phyloP scores from a whole-genome alignment of 345 rosid species.

The Microthlaspi erraticum region DNA sequence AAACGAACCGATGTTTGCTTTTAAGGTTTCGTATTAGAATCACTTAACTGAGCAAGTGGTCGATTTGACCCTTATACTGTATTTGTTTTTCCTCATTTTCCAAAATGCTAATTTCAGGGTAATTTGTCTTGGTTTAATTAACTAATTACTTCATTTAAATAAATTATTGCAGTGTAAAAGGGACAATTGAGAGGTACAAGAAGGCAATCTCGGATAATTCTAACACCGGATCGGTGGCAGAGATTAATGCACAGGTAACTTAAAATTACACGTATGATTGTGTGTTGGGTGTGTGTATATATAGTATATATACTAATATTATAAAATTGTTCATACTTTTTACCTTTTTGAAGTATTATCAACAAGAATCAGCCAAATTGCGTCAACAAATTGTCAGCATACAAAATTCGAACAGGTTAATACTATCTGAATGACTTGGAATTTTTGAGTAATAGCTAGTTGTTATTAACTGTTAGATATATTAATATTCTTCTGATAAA shows the following conservation, averaged over 20 bases:
- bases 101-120: not conserved
- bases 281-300: not conserved
- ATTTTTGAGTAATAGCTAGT: not conserved
- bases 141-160: not conserved
- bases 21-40: constrained; percentile 64
- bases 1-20: constrained; percentile 45
- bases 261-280: not conserved
- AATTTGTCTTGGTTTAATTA: not conserved
- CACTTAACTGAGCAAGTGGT: constrained; percentile 53
- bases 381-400: constrained; percentile 66
- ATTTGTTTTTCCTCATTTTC: not conserved
- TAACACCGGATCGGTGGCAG: constrained; percentile 71
- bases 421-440: not conserved
- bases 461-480: not conserved
- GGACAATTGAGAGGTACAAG: constrained; percentile 94
- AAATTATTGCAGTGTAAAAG: constrained; percentile 69
- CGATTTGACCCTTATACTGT: constrained; percentile 62
- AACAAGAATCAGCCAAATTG: constrained; percentile 84
- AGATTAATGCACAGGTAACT: constrained; percentile 89
- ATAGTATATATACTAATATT: not conserved
- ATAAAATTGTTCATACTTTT: not conserved
- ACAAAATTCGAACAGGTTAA: constrained; percentile 78
- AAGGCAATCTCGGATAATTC: constrained; percentile 73
- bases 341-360: constrained; percentile 62
- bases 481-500: not conserved